Evolutionary conservation across 768 basidiomycete species (phyloP).

Genomic region (Russula griseocarnosa): DNA sequence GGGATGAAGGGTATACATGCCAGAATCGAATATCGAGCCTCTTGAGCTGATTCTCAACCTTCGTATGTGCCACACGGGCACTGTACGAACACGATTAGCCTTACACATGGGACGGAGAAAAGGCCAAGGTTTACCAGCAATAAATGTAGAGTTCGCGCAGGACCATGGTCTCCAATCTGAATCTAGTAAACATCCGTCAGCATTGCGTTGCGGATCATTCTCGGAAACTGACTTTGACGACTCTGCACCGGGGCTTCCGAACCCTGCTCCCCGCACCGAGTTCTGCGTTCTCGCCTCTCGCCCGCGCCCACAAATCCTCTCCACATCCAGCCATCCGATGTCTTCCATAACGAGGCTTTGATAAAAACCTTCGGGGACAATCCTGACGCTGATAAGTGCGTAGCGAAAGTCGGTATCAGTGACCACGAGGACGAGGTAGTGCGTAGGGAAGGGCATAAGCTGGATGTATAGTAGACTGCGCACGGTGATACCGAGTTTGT

Average conservation of each 20-base stretch:
- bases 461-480: slow-evolving; percentile 71
- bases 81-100: slow-evolving; percentile 38
- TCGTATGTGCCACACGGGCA: slow-evolving; percentile 86
- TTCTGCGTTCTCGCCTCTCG: slow-evolving; percentile 31
- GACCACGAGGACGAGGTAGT: slow-evolving; percentile 83
- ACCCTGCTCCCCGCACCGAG: slow-evolving; percentile 33
- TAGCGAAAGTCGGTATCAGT: slow-evolving; percentile 74
- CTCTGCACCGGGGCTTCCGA: slow-evolving; percentile 8
- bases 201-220: not conserved
- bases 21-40: slow-evolving; percentile 72
- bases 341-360: slow-evolving; percentile 66
- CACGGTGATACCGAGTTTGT: slow-evolving; percentile 62
- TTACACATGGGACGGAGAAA: not conserved
- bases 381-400: slow-evolving; percentile 69
- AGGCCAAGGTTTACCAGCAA: slow-evolving; percentile 58
- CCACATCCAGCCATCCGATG: slow-evolving; percentile 73
- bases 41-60: slow-evolving; percentile 85
- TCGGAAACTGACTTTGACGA: slow-evolving; percentile 18
- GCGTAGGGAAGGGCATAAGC: slow-evolving; percentile 67
- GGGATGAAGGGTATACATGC: slow-evolving; percentile 58
- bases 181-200: slow-evolving; percentile 34
- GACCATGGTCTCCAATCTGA: slow-evolving; percentile 67
- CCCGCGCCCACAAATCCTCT: slow-evolving; percentile 50
- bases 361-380: slow-evolving; percentile 52
- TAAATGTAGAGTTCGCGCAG: slow-evolving; percentile 80